Evolutionary conservation across 306 rosid genomes (phyloP).

Genomic region (Malus orientalis): DNA sequence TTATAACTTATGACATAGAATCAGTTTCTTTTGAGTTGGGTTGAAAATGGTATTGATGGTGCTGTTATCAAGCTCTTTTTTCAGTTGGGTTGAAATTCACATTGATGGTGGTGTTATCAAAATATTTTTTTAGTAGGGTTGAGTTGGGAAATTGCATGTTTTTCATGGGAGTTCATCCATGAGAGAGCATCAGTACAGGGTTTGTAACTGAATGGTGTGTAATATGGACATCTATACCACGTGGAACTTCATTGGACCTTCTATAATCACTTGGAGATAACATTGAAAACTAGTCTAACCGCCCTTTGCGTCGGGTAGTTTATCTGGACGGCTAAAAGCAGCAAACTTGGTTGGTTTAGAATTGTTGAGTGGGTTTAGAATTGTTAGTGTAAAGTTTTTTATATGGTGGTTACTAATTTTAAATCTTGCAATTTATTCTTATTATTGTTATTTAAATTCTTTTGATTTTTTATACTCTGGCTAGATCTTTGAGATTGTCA

Average conservation of each 20-base stretch:
- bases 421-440: not conserved
- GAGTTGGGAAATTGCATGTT: not conserved
- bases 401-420: not conserved
- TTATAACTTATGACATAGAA: not conserved
- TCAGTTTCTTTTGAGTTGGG: not conserved
- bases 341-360: not conserved
- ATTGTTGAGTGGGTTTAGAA: not conserved
- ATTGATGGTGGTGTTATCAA: not conserved
- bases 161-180: not conserved
- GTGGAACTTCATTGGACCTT: not conserved
- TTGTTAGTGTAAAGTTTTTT: not conserved
- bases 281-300: not conserved
- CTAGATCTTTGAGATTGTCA: conserved; percentile 95
- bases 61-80: not conserved
- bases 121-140: not conserved
- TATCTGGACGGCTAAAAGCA: not conserved
- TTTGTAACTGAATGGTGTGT: not conserved
- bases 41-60: not conserved
- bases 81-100: not conserved
- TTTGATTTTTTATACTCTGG: not conserved
- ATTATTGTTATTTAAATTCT: not conserved
- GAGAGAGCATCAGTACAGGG: not conserved
- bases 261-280: not conserved
- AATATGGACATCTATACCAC: not conserved
- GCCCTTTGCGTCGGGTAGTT: not conserved